A percentile compares a stretch with the other conserved stretches of the same genome.
phyloP scores from a whole-genome alignment of 1,284 basidiomycete species.

The Heterobasidion parviporum region DNA sequence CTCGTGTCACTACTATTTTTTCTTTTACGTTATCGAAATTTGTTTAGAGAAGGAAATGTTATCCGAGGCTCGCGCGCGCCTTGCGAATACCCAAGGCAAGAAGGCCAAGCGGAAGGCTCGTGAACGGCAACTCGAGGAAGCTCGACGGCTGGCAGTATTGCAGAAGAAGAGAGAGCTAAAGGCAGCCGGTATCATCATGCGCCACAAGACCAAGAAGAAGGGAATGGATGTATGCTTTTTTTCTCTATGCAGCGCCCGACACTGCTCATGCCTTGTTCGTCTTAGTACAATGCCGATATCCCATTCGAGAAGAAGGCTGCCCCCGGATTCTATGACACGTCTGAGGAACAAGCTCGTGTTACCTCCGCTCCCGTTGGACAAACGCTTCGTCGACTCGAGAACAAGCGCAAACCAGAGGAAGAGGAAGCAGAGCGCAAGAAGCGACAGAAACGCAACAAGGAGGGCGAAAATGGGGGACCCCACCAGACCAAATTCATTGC shows the following conservation, averaged over 20 bases:
- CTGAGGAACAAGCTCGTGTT: conserved; percentile 88
- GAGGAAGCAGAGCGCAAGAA: conserved; percentile 84
- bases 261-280: background rate
- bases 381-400: conserved; percentile 80
- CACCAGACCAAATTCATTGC: conserved; percentile 90
- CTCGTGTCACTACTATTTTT: conserved; percentile 5
- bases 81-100: conserved; percentile 99
- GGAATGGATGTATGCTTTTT: conserved; percentile 82
- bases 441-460: conserved; percentile 72
- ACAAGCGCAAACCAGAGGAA: conserved; percentile 89
- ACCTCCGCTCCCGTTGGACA: conserved; percentile 89
- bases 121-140: conserved; percentile 94
- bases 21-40: conserved; percentile 1
- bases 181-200: conserved; percentile 94
- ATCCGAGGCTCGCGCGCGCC: conserved; percentile 93
- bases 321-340: conserved; percentile 94
- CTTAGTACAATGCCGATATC: conserved; percentile 95
- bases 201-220: conserved; percentile 88
- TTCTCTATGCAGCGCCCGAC: conserved; percentile 1
- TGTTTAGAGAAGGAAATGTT: conserved; percentile 96
- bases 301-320: conserved; percentile 97
- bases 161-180: conserved; percentile 99
- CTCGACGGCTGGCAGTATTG: conserved; percentile 85
- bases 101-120: conserved; percentile 99
- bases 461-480: conserved; percentile 35